Percentiles rank a stretch among this genome's conserved stretches.
Evolutionary conservation across 306 rosid species (phyloP).

Genomic region (Trifolium dubium): DNA sequence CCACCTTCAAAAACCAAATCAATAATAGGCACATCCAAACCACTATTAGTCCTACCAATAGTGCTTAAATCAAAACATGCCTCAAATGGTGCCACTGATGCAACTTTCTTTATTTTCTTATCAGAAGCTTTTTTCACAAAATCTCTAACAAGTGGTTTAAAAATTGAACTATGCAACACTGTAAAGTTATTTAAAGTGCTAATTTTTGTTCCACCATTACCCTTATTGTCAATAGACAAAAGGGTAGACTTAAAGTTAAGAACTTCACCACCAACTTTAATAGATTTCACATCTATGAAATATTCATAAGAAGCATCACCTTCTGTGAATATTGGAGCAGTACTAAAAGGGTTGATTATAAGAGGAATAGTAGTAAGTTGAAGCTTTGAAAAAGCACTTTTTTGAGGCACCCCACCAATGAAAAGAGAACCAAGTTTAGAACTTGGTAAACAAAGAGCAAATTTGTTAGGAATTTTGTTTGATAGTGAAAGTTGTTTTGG

Average conservation of each 20-base stretch:
- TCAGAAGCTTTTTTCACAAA: slow-evolving; percentile 42
- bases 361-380: slow-evolving; percentile 34
- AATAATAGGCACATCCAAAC: slow-evolving; percentile 42
- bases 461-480: slow-evolving; percentile 36
- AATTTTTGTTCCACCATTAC: slow-evolving; percentile 47
- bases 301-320: slow-evolving; percentile 43
- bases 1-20: slow-evolving; percentile 27
- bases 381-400: background rate
- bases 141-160: slow-evolving; percentile 41
- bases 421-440: slow-evolving; percentile 39
- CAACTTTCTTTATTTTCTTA: slow-evolving; percentile 39
- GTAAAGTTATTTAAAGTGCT: slow-evolving; percentile 37
- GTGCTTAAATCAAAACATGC: slow-evolving; percentile 42
- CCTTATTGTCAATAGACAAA: slow-evolving; percentile 33
- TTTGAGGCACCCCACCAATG: slow-evolving; percentile 36
- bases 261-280: slow-evolving; percentile 37
- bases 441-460: slow-evolving; percentile 48
- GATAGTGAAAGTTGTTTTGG: slow-evolving; percentile 31
- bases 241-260: slow-evolving; percentile 41
- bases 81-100: slow-evolving; percentile 35
- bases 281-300: slow-evolving; percentile 38
- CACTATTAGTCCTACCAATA: slow-evolving; percentile 10
- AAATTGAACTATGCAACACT: slow-evolving; percentile 33
- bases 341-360: slow-evolving; percentile 27
- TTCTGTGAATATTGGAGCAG: slow-evolving; percentile 29